A percentile compares a stretch with the other conserved stretches of the same genome.
Conservation (phyloP, 202 grass and related monocot species). For the Panicum hallii region DNA sequence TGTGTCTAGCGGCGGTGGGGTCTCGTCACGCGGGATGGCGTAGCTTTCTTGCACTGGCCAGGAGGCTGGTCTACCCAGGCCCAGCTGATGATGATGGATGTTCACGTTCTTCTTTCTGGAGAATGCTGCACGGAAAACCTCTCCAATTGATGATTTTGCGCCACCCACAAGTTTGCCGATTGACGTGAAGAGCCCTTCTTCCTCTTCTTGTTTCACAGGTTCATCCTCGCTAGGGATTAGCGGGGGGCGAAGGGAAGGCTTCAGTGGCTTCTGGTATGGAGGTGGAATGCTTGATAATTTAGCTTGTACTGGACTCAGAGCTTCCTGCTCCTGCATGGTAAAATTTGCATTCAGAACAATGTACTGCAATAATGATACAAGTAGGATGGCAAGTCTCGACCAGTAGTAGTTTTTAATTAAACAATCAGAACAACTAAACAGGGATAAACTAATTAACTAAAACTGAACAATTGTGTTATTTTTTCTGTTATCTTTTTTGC, state of each 20-base stretch:
- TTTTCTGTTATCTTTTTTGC: not conserved
- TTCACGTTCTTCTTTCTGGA: slow-evolving; percentile 59
- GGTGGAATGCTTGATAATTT: slow-evolving; percentile 60
- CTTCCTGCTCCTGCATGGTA: slow-evolving; percentile 54
- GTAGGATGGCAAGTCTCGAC: not conserved
- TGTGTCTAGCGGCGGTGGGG: slow-evolving; percentile 58
- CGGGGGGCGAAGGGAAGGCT: slow-evolving; percentile 51
- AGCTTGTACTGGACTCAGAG: slow-evolving; percentile 49
- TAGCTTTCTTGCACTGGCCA: slow-evolving; percentile 71
- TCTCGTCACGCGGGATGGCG: slow-evolving; percentile 61
- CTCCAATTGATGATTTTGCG: slow-evolving; percentile 58
- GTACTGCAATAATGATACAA: slow-evolving; percentile 7
- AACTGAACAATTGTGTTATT: not conserved
- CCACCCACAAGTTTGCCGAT: slow-evolving; percentile 62
- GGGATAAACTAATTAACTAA: slow-evolving; percentile 1
- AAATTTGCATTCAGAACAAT: slow-evolving; percentile 44
- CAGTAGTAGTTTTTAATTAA: not conserved
- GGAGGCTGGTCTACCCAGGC: slow-evolving; percentile 46
- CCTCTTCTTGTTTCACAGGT: slow-evolving; percentile 60
- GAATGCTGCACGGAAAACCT: slow-evolving; percentile 56
- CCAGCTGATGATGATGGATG: slow-evolving; percentile 58
- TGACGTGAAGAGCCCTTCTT: slow-evolving; percentile 71
- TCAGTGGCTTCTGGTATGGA: slow-evolving; percentile 70
- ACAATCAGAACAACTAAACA: not conserved
- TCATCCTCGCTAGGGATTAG: slow-evolving; percentile 71